Percentiles rank a stretch among this genome's conserved stretches.
phyloP scores from a whole-genome alignment of 208 protist genomes.

The Leishmania mexicana region DNA sequence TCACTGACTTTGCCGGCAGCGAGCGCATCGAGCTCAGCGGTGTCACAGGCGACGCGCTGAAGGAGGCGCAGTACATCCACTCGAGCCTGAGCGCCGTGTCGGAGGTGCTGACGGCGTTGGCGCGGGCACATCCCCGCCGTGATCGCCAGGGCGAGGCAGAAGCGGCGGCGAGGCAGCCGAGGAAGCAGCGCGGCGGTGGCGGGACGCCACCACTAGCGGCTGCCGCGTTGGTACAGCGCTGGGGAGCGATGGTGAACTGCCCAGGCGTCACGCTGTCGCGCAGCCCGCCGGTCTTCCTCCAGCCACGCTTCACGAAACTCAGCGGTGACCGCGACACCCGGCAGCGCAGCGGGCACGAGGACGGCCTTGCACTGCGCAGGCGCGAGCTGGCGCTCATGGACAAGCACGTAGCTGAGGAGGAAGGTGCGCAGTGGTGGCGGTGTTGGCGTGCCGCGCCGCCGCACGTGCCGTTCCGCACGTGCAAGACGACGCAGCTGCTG shows the following conservation, averaged over 20 bases:
- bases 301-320: constrained; percentile 24
- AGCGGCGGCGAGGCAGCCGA: neutral
- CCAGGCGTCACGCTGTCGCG: constrained; percentile 25
- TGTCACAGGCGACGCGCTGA: constrained; percentile 29
- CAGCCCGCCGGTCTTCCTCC: constrained; percentile 30
- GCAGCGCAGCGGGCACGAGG: constrained; percentile 1
- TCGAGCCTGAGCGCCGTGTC: constrained; percentile 36
- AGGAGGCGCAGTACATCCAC: constrained; percentile 66
- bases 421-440: constrained; percentile 29
- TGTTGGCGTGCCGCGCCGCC: constrained; percentile 16
- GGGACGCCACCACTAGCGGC: neutral
- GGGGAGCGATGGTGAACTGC: constrained; percentile 24
- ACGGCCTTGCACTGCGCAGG: constrained; percentile 22
- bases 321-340: neutral
- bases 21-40: constrained; percentile 45
- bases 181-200: neutral
- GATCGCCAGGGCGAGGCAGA: neutral
- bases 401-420: constrained; percentile 16
- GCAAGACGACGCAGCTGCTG: constrained; percentile 80
- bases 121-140: constrained; percentile 18
- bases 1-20: constrained; percentile 78
- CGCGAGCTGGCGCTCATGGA: constrained; percentile 30
- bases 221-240: constrained; percentile 38
- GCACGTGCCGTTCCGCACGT: constrained; percentile 71
- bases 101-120: constrained; percentile 36